These are phyloP conservation scores for Penicillium daleae DNA, from an alignment of 495 filamentous ascomycete genomes.

Conservation along the genomic window DNA sequence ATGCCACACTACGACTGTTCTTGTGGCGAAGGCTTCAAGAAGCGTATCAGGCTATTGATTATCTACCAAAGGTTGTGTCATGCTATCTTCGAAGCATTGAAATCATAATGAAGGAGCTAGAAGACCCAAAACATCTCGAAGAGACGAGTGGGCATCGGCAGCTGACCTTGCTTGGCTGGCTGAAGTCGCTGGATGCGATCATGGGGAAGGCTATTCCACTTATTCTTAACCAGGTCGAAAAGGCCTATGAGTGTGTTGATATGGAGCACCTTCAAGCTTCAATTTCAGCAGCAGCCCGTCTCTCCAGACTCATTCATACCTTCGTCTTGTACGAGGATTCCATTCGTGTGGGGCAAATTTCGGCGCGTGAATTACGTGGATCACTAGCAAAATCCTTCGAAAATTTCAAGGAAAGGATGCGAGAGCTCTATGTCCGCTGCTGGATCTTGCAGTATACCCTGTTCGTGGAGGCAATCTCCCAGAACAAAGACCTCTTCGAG, in stretches of 20 bases:
- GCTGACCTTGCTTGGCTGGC: slow-evolving; percentile 68
- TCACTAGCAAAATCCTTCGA: slow-evolving; percentile 50
- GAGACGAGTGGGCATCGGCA: slow-evolving; percentile 64
- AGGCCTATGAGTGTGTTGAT: slow-evolving; percentile 81
- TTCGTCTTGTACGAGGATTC: slow-evolving; percentile 83
- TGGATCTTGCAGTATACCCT: slow-evolving; percentile 82
- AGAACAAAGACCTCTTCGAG: slow-evolving; percentile 64
- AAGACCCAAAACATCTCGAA: slow-evolving; percentile 62
- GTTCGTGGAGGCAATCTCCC: slow-evolving; percentile 71
- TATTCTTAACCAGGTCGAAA: slow-evolving; percentile 64
- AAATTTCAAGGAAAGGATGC: slow-evolving; percentile 69
- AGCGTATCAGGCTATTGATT: slow-evolving; percentile 82
- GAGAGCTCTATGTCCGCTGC: slow-evolving; percentile 85
- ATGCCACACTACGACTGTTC: slow-evolving; percentile 78
- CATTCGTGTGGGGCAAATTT: slow-evolving; percentile 69
- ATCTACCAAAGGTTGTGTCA: slow-evolving; percentile 81
- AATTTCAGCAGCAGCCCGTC: slow-evolving; percentile 64
- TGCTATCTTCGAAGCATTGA: slow-evolving; percentile 85
- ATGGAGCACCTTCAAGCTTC: slow-evolving; percentile 73
- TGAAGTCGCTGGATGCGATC: slow-evolving; percentile 77
- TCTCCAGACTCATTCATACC: slow-evolving; percentile 74
- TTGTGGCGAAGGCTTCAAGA: slow-evolving; percentile 87
- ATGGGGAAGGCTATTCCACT: slow-evolving; percentile 66
- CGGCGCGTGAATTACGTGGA: slow-evolving; percentile 43
- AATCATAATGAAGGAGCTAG: slow-evolving; percentile 74